Percentiles rank a stretch among this genome's conserved stretches.
These are phyloP conservation scores for Pedinophyceae sp. DNA, from an alignment of 139 green algal species.

Conservation along the genomic window DNA sequence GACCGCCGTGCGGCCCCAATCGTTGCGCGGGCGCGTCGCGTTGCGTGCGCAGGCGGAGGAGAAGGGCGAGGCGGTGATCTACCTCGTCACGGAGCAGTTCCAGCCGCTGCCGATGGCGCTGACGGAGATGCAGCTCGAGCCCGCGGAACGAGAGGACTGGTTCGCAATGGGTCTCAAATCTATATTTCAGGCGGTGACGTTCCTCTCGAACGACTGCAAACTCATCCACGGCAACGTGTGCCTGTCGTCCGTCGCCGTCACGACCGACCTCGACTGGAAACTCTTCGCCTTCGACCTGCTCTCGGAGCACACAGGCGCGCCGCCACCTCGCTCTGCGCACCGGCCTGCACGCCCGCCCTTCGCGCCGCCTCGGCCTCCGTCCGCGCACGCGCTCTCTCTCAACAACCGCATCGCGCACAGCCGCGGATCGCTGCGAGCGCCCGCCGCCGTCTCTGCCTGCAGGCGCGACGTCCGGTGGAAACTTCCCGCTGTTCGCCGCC, in stretches of 20 bases:
- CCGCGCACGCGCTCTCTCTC: not conserved
- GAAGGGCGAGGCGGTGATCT: slow-evolving; percentile 39
- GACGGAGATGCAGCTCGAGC: slow-evolving; percentile 31
- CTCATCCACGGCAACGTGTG: slow-evolving; percentile 86
- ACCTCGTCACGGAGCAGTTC: slow-evolving; percentile 70
- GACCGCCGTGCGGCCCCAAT: no score
- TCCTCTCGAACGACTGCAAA: slow-evolving; percentile 90
- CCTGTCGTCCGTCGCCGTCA: slow-evolving; percentile 71
- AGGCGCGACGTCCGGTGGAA: slow-evolving; percentile 7
- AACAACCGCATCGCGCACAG: no score
- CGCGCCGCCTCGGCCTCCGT: slow-evolving; percentile 4
- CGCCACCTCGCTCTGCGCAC: not conserved
- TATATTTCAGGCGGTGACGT: slow-evolving; percentile 74
- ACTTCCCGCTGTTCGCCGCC: slow-evolving; percentile 24
- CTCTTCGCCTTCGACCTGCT: slow-evolving; percentile 82
- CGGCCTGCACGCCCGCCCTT: not conserved
- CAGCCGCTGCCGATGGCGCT: slow-evolving; percentile 44
- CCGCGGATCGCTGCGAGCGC: not conserved
- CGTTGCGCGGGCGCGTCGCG: no score
- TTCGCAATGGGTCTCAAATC: slow-evolving; percentile 73
- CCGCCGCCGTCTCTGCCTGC: not conserved
- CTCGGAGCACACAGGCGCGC: slow-evolving; percentile 40
- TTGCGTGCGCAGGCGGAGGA: slow-evolving; percentile 24
- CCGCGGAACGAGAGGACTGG: slow-evolving; percentile 61
- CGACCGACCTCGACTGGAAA: slow-evolving; percentile 82